phyloP scores from a whole-genome alignment of 495 filamentous ascomycete genomes.

The Trichoderma erinaceum region DNA sequence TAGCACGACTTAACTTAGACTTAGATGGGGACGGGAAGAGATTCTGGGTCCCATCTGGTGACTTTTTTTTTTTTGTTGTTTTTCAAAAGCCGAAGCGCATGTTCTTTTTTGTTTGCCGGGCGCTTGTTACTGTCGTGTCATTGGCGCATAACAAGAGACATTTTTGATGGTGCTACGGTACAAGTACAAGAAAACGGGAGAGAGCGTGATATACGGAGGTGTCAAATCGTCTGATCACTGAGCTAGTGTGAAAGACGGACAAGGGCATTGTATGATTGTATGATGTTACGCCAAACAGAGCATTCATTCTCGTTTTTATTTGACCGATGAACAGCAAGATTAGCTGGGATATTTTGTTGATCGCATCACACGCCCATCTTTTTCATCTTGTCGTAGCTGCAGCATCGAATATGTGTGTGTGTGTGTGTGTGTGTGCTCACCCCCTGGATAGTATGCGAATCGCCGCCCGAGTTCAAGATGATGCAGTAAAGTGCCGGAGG shows the following conservation, averaged over 20 bases:
- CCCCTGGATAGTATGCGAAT: no score
- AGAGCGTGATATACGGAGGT: background rate
- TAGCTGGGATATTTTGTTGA: background rate
- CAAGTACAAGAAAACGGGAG: background rate
- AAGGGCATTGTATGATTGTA: background rate
- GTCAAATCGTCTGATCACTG: background rate
- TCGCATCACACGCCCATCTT: slow-evolving; percentile 1
- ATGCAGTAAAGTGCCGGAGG: no score
- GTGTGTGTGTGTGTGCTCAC: background rate
- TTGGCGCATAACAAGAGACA: background rate
- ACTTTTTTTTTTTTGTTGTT: background rate
- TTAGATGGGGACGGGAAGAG: no score
- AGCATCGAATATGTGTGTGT: no score
- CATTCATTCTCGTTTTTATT: background rate
- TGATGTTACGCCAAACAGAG: slow-evolving; percentile 2
- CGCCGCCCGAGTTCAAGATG: no score
- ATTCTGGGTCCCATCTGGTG: no score
- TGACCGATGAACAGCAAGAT: background rate
- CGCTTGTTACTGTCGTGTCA: background rate
- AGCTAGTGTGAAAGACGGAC: background rate
- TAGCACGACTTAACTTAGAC: no score
- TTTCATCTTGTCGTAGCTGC: no score
- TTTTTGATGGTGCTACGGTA: background rate
- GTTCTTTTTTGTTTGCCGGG: background rate
- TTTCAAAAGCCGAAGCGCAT: background rate